These are phyloP conservation scores for Torrubiellomyces zombiae DNA, from an alignment of 2,329 filamentous ascomycete species.

Conservation along the genomic window DNA sequence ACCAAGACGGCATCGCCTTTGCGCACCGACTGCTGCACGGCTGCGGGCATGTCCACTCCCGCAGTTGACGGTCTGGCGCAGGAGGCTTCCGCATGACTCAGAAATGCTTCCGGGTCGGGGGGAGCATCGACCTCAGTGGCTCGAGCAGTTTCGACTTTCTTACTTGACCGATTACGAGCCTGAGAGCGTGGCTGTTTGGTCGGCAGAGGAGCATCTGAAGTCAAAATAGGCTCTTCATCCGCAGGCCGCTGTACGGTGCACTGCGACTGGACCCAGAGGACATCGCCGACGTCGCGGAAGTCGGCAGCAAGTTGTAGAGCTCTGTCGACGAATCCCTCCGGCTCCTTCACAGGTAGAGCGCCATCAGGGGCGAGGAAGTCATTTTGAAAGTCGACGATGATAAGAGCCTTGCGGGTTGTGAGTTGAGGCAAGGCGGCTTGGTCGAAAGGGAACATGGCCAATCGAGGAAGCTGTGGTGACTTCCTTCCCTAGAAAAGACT, in stretches of 20 bases:
- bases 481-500: no score
- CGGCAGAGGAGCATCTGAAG: conserved; percentile 17
- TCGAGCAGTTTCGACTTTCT: not conserved
- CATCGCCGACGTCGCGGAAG: conserved; percentile 54
- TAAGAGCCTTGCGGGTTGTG: conserved; percentile 49
- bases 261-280: conserved; percentile 74
- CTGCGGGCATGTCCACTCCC: conserved; percentile 27
- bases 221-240: conserved; percentile 34
- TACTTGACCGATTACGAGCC: conserved; percentile 4
- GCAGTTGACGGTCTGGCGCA: conserved; percentile 27
- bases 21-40: conserved; percentile 25
- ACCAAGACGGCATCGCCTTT: conserved; percentile 33
- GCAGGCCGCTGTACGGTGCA: conserved; percentile 47
- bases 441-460: conserved; percentile 40
- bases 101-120: conserved; percentile 26
- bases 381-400: conserved; percentile 78
- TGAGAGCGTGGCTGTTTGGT: conserved; percentile 4
- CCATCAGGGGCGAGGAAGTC: conserved; percentile 63
- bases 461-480: not conserved
- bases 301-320: conserved; percentile 48
- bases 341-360: conserved; percentile 47
- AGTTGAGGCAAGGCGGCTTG: conserved; percentile 37
- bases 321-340: conserved; percentile 48
- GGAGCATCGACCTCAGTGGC: conserved; percentile 2
- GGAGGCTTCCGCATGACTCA: conserved; percentile 22